phyloP scores from a whole-genome alignment of 116 monocot genomes.

The Trichopus zeylanicus region DNA sequence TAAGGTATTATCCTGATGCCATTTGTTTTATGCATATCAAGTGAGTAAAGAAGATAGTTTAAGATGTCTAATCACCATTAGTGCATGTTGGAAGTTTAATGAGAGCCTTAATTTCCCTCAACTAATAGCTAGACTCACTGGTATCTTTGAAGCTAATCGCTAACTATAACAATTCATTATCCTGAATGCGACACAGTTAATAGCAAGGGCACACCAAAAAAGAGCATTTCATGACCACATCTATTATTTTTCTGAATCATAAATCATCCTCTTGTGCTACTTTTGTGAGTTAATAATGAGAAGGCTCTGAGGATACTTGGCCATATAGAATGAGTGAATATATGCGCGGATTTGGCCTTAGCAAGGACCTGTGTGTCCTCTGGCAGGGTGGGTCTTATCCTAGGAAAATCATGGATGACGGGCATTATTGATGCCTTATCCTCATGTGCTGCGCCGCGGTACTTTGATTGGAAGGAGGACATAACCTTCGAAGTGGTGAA shows the following conservation, averaged over 20 bases:
- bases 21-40: too few relatives aligned
- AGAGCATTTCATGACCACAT: too few relatives aligned
- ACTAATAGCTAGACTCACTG: not conserved
- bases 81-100: not conserved
- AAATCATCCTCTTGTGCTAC: too few relatives aligned
- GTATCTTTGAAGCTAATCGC: not conserved
- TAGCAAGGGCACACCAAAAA: too few relatives aligned
- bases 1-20: too few relatives aligned
- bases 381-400: not conserved
- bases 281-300: too few relatives aligned
- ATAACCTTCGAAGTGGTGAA: not conserved
- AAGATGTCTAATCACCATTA: not conserved
- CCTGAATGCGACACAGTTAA: not conserved
- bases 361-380: too few relatives aligned
- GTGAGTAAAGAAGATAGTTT: not conserved
- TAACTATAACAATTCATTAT: not conserved
- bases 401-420: not conserved
- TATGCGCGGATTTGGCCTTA: too few relatives aligned
- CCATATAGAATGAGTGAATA: too few relatives aligned
- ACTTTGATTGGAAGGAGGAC: constrained; percentile 2
- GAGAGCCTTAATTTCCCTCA: not conserved
- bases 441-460: not conserved
- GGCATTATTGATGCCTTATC: not conserved
- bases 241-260: too few relatives aligned
- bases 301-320: too few relatives aligned